Conservation (phyloP, 1,284 basidiomycete species). For the Ustilago nuda region DNA sequence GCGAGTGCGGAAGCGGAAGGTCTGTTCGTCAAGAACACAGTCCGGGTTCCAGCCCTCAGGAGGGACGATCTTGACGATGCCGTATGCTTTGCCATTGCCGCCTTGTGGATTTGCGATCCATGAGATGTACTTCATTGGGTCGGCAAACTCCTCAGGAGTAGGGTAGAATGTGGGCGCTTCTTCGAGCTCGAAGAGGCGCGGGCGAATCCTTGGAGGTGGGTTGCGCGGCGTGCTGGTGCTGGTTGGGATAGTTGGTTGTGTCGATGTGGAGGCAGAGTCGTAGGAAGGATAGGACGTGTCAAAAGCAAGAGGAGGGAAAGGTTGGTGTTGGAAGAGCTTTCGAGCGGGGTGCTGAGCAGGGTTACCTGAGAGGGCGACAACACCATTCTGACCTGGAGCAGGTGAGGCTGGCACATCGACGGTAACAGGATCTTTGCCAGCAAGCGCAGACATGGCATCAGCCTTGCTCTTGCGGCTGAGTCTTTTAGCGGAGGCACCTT, state of each 20-base stretch:
- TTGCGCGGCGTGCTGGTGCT: conserved; percentile 54
- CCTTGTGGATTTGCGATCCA: conserved; percentile 77
- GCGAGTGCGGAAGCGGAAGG: conserved; percentile 93
- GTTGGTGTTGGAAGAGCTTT: conserved; percentile 42
- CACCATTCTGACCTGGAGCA: conserved; percentile 1
- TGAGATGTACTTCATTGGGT: conserved; percentile 95
- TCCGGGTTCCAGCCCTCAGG: conserved; percentile 95
- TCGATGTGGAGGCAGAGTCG: neutral
- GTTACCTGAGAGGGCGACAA: conserved; percentile 23
- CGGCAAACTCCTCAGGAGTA: conserved; percentile 86
- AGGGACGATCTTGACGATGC: conserved; percentile 96
- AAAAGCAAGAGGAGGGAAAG: conserved; percentile 41
- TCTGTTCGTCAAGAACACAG: conserved; percentile 92
- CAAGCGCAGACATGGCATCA: conserved; percentile 42
- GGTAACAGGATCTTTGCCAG: conserved; percentile 20
- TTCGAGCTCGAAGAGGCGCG: conserved; percentile 79
- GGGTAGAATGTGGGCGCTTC: conserved; percentile 93
- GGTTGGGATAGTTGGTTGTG: conserved; percentile 54
- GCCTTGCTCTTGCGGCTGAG: conserved; percentile 52
- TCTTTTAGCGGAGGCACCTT: conserved; percentile 42
- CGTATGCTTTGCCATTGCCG: conserved; percentile 77
- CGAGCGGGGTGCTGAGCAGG: conserved; percentile 46
- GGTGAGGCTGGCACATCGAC: conserved; percentile 11
- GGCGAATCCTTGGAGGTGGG: conserved; percentile 48
- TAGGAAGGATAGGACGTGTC: conserved; percentile 6